Evolutionary conservation across 495 filamentous ascomycete genomes (phyloP).

Genomic region (Rusavskia elegans): DNA sequence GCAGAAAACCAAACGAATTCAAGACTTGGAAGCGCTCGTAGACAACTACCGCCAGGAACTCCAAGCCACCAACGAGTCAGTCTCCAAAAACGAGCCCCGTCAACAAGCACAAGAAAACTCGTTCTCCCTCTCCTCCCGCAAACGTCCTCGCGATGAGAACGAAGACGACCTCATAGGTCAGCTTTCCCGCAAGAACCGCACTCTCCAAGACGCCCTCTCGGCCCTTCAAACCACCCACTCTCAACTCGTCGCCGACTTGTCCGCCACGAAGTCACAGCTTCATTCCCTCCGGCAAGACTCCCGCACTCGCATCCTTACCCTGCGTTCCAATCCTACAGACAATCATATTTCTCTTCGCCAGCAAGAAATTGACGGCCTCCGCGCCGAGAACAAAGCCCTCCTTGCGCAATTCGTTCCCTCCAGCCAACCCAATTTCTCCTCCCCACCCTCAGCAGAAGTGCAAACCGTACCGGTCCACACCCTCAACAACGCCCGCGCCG

Average conservation of each 20-base stretch:
- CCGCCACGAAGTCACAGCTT: slow-evolving; percentile 55
- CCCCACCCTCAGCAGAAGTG: slow-evolving; percentile 21
- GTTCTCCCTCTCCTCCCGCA: slow-evolving; percentile 29
- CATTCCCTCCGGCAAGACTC: slow-evolving; percentile 52
- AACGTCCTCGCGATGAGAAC: slow-evolving; percentile 46
- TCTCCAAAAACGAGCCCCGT: slow-evolving; percentile 42
- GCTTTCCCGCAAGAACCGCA: slow-evolving; percentile 67
- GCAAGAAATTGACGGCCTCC: slow-evolving; percentile 56
- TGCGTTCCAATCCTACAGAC: slow-evolving; percentile 80
- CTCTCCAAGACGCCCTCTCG: slow-evolving; percentile 60
- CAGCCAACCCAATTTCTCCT: slow-evolving; percentile 15
- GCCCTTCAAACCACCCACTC: slow-evolving; percentile 48
- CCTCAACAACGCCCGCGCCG: slow-evolving; percentile 53
- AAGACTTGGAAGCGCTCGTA: slow-evolving; percentile 68
- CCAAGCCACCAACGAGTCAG: slow-evolving; percentile 51
- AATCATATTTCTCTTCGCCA: slow-evolving; percentile 69
- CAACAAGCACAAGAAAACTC: slow-evolving; percentile 19
- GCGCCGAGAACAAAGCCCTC: slow-evolving; percentile 71
- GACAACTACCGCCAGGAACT: slow-evolving; percentile 82
- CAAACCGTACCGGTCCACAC: slow-evolving; percentile 59
- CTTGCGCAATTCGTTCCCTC: slow-evolving; percentile 53
- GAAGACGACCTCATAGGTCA: slow-evolving; percentile 68
- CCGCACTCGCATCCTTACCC: slow-evolving; percentile 69
- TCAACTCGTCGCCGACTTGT: slow-evolving; percentile 57
- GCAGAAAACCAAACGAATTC: slow-evolving; percentile 57